Evolutionary conservation across 371 early-diverging fungal species (phyloP).

Genomic region (Homolaphlyctis polyrhiza): DNA sequence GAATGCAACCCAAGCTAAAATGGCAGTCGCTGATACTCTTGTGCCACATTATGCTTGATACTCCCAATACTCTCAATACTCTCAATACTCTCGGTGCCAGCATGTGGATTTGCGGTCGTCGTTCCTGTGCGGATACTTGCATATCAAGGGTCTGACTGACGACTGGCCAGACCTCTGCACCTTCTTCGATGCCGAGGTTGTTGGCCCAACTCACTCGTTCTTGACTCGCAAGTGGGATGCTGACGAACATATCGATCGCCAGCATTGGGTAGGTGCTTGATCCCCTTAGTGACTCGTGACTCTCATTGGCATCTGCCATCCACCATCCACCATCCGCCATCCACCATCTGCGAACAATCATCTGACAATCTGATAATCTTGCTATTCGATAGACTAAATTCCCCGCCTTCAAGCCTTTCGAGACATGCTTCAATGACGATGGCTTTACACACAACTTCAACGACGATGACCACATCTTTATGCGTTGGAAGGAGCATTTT

Average conservation of each 20-base stretch:
- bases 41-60: no score
- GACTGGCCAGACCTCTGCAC: conserved; percentile 77
- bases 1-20: no score
- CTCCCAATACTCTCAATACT: no score
- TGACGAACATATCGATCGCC: conserved; percentile 62
- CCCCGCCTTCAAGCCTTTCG: conserved; percentile 28
- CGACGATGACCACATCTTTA: conserved; percentile 75
- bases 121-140: conserved; percentile 72
- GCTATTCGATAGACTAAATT: conserved; percentile 24
- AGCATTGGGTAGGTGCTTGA: conserved; percentile 69
- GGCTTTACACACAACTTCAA: conserved; percentile 63
- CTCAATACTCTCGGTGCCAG: no score
- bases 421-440: conserved; percentile 62
- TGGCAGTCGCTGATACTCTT: no score
- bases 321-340: no score
- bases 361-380: no score
- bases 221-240: conserved; percentile 85
- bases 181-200: conserved; percentile 80
- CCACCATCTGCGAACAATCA: no score
- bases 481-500: conserved; percentile 97
- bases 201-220: conserved; percentile 73
- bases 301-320: no score
- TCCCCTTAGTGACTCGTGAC: not conserved
- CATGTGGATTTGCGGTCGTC: conserved; percentile 71
- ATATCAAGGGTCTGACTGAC: conserved; percentile 73